Percentiles rank a stretch among this genome's conserved stretches.
These are phyloP conservation scores for Flaveria floridana DNA, from an alignment of 140 eudicot species.

Conservation along the genomic window DNA sequence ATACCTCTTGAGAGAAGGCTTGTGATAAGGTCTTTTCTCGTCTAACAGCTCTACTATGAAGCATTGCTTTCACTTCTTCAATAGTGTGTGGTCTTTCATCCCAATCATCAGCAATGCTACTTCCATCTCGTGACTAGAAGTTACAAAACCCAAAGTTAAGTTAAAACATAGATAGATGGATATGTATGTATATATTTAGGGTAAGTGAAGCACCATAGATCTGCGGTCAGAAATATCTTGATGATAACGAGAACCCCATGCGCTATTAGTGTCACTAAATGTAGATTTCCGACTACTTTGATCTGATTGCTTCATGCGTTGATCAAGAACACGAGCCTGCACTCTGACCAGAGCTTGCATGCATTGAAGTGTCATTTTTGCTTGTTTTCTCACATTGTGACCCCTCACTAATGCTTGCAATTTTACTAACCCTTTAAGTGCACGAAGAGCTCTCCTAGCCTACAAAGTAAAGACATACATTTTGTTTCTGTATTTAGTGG, in stretches of 20 bases:
- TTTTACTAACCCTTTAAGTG: slow-evolving; percentile 77
- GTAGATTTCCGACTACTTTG: slow-evolving; percentile 69
- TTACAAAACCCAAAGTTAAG: slow-evolving; percentile 25
- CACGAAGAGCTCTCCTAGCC: slow-evolving; percentile 90
- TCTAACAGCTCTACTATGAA: slow-evolving; percentile 63
- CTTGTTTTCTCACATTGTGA: slow-evolving; percentile 87
- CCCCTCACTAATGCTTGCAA: slow-evolving; percentile 90
- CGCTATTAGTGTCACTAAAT: slow-evolving; percentile 67
- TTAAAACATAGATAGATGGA: neutral
- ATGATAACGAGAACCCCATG: slow-evolving; percentile 57
- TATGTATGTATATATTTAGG: neutral
- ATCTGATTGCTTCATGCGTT: slow-evolving; percentile 62
- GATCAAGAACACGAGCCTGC: slow-evolving; percentile 81
- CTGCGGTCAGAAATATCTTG: slow-evolving; percentile 64
- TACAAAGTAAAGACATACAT: slow-evolving; percentile 26
- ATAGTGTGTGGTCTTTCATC: slow-evolving; percentile 80
- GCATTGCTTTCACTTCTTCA: slow-evolving; percentile 81
- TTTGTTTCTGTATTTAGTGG: neutral
- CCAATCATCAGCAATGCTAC: slow-evolving; percentile 75
- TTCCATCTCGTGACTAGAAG: slow-evolving; percentile 68
- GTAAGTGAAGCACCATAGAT: slow-evolving; percentile 48
- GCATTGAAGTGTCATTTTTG: slow-evolving; percentile 85
- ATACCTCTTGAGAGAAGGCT: slow-evolving; percentile 82
- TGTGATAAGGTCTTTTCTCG: slow-evolving; percentile 64
- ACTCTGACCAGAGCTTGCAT: slow-evolving; percentile 90